Evolutionary conservation across 495 filamentous ascomycete genomes (phyloP).

Genomic region (Corynascus novoguineensis): DNA sequence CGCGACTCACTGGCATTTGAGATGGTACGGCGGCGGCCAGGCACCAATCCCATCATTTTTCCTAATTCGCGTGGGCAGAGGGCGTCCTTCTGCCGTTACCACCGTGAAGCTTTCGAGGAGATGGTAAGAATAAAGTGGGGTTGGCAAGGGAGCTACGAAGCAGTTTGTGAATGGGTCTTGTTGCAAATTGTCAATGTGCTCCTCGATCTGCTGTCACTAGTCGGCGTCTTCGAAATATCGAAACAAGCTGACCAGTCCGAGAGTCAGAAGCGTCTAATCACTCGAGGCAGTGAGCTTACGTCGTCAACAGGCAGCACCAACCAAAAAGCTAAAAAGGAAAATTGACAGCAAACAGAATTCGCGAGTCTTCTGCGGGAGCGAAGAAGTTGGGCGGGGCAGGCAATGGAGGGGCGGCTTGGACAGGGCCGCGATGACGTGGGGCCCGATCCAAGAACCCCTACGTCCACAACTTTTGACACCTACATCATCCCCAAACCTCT

Average conservation of each 20-base stretch:
- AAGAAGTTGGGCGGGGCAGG: conserved; percentile 15
- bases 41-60: conserved; percentile 32
- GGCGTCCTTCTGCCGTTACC: neutral
- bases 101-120: conserved; percentile 8
- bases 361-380: no score
- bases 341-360: neutral
- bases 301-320: conserved; percentile 14
- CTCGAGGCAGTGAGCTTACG: conserved; percentile 5
- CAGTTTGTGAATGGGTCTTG: neutral
- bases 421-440: conserved; percentile 19
- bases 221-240: neutral
- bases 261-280: neutral
- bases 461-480: neutral
- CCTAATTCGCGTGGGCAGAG: neutral
- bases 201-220: neutral
- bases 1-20: conserved; percentile 36
- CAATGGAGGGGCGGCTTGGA: neutral
- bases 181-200: neutral
- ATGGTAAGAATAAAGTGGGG: conserved; percentile 13
- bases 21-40: conserved; percentile 32
- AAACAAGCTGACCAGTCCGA: neutral
- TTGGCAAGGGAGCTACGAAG: neutral
- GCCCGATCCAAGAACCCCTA: neutral
- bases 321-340: neutral
- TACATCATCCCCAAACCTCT: no score